These are phyloP conservation scores for Aureobasidium sp. DNA, from an alignment of 2,329 filamentous ascomycete genomes.

Conservation along the genomic window DNA sequence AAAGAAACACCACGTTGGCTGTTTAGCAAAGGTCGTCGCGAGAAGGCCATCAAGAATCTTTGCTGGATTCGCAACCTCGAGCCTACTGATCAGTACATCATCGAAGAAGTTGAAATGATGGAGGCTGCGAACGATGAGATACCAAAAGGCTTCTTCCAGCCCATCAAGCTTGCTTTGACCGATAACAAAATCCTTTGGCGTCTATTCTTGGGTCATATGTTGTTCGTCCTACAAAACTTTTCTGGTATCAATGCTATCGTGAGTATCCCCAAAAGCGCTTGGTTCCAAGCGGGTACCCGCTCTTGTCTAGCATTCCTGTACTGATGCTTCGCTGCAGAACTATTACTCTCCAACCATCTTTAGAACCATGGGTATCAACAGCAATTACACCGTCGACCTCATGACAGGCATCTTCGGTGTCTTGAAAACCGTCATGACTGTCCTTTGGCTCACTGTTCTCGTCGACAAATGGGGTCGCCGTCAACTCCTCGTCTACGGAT, in stretches of 20 bases:
- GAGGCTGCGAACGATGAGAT: conserved; percentile 60
- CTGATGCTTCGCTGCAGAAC: neutral
- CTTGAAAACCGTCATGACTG: conserved; percentile 30
- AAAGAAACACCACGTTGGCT: conserved; percentile 41
- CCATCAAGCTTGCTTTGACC: conserved; percentile 15
- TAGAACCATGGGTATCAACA: conserved; percentile 54
- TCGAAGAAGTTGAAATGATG: conserved; percentile 65
- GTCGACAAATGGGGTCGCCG: conserved; percentile 35
- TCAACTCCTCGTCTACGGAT: conserved; percentile 42
- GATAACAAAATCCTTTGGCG: conserved; percentile 18
- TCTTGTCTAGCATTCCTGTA: neutral
- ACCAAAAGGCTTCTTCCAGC: conserved; percentile 16
- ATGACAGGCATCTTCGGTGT: conserved; percentile 34
- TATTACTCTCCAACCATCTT: conserved; percentile 68
- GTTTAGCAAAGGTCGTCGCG: conserved; percentile 34
- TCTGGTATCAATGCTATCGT: conserved; percentile 17
- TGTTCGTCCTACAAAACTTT: conserved; percentile 18
- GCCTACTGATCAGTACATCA: conserved; percentile 56
- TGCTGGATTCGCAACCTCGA: conserved; percentile 59
- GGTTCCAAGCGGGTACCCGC: too few relatives aligned
- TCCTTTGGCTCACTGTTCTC: conserved; percentile 34
- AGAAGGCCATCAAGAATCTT: conserved; percentile 36
- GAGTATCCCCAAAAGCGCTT: neutral
- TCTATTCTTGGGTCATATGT: conserved; percentile 18
- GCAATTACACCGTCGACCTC: conserved; percentile 52